These are phyloP conservation scores for Saccharomyces pastorianus DNA, from an alignment of 1,139 yeast species.

Conservation along the genomic window DNA sequence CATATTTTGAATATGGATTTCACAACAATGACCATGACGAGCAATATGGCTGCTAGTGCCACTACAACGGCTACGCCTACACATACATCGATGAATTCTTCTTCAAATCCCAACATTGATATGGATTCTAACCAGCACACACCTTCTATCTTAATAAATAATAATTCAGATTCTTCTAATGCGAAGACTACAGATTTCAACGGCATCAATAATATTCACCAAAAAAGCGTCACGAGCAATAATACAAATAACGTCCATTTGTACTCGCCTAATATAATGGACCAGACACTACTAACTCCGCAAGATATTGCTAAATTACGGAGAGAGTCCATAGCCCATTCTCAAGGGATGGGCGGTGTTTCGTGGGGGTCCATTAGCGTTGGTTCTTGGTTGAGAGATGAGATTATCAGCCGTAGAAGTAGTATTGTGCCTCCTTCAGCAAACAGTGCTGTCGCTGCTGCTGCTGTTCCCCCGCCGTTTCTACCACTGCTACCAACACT, in stretches of 20 bases:
- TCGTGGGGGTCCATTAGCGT: slow-evolving; percentile 97
- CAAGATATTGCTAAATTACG: slow-evolving; percentile 45
- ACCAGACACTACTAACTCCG: slow-evolving; percentile 2
- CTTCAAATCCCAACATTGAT: background rate
- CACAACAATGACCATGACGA: slow-evolving; percentile 5
- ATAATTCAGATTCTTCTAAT: background rate
- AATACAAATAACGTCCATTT: slow-evolving; percentile 1
- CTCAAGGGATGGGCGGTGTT: slow-evolving; percentile 96
- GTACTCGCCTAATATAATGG: background rate
- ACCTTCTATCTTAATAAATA: slow-evolving; percentile 5
- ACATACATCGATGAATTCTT: background rate
- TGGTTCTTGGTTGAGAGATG: slow-evolving; percentile 94
- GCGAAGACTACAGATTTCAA: background rate
- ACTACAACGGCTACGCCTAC: background rate
- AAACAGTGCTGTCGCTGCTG: background rate
- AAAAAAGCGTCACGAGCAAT: background rate
- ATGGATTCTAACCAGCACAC: slow-evolving; percentile 1
- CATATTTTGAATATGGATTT: slow-evolving; percentile 2
- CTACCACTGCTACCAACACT: background rate
- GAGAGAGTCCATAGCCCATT: slow-evolving; percentile 87
- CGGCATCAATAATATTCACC: background rate
- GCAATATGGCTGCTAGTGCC: background rate
- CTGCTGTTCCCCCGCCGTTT: background rate
- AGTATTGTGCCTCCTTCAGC: background rate
- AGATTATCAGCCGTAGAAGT: slow-evolving; percentile 40